Conservation (phyloP, 768 basidiomycete genomes). For the Sistotremastrum niveocremeum region DNA sequence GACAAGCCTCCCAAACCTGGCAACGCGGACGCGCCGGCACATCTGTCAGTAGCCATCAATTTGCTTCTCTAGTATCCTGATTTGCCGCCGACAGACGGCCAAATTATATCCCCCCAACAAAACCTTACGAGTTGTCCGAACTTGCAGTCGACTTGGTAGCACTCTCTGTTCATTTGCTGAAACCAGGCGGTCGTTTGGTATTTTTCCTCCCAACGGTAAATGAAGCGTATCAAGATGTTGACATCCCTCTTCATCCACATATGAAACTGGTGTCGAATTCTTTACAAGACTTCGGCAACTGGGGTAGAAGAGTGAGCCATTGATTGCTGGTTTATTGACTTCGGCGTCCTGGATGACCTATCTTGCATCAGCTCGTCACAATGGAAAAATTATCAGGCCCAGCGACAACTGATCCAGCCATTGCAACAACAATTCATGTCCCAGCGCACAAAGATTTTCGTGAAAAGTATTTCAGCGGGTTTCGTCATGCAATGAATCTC, state of each 20-base stretch:
- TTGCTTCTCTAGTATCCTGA: conserved; percentile 12
- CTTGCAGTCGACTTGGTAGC: conserved; percentile 72
- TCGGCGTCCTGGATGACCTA: conserved; percentile 1
- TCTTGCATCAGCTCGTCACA: conserved; percentile 66
- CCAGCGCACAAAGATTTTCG: conserved; percentile 88
- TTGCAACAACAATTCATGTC: conserved; percentile 21
- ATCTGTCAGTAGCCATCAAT: no score
- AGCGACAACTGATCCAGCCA: background rate
- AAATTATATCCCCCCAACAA: conserved; percentile 72
- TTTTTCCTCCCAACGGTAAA: conserved; percentile 92
- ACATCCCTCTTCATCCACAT: conserved; percentile 75
- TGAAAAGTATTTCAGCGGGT: conserved; percentile 77
- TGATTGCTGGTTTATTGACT: background rate
- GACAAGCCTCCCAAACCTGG: background rate
- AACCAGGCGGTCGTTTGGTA: conserved; percentile 77
- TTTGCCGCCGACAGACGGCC: conserved; percentile 21
- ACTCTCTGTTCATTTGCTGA: conserved; percentile 72
- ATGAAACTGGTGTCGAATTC: conserved; percentile 86
- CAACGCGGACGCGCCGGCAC: no score
- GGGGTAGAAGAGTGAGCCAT: conserved; percentile 74
- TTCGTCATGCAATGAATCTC: conserved; percentile 14
- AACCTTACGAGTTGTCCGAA: conserved; percentile 82
- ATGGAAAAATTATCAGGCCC: conserved; percentile 45
- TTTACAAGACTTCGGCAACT: conserved; percentile 85
- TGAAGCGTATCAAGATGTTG: conserved; percentile 82